Evolutionary conservation across 83 land plant genomes (phyloP).

Genomic region (Diphasiastrum complanatum): DNA sequence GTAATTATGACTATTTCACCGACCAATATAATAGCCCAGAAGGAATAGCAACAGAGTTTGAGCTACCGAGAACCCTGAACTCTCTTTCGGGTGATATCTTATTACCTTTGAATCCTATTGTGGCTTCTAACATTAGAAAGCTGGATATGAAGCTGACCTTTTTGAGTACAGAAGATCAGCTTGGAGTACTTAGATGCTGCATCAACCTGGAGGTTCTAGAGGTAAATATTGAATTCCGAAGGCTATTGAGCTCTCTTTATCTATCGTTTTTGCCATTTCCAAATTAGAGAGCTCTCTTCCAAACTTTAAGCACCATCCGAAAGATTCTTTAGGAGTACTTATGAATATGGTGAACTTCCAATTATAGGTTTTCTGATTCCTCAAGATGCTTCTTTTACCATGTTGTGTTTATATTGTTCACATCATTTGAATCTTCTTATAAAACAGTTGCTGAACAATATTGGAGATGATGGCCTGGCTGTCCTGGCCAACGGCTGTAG

Average conservation of each 20-base stretch:
- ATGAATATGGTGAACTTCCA: no score
- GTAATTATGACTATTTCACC: not conserved
- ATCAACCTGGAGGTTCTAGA: conserved; percentile 31
- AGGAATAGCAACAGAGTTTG: not conserved
- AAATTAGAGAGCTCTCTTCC: no score
- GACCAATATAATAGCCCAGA: not conserved
- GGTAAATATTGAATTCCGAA: no score
- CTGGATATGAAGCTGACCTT: conserved; percentile 33
- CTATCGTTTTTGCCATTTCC: no score
- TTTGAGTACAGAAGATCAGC: conserved; percentile 28
- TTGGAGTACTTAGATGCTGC: conserved; percentile 26
- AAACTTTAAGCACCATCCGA: no score
- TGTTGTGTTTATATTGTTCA: not conserved
- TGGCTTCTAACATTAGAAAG: conserved; percentile 23
- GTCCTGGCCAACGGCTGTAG: conserved; percentile 56
- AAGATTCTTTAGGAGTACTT: no score
- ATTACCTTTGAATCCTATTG: conserved; percentile 13
- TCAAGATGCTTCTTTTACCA: not conserved
- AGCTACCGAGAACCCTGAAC: conserved; percentile 15
- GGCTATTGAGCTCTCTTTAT: no score
- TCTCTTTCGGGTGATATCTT: conserved; percentile 23
- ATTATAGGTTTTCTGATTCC: not conserved
- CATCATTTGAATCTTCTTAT: no score
- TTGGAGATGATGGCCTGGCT: conserved; percentile 83
- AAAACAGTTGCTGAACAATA: conserved; percentile 68